Evolutionary conservation across 192 early-diverging fungal species (phyloP).

Genomic region (Pilaira anomala): DNA sequence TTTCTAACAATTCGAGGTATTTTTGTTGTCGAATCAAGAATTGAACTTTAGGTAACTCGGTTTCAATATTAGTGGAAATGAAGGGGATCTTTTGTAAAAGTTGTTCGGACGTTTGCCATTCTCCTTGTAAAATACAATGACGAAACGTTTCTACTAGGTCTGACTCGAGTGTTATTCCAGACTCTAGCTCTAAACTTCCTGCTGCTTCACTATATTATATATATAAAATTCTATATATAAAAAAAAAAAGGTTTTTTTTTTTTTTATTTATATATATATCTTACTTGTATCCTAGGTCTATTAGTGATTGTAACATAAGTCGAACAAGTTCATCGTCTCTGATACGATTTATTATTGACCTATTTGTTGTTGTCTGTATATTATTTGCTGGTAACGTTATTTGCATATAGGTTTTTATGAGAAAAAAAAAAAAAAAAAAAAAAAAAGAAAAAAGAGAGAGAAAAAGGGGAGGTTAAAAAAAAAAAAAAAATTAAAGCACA

Average conservation of each 20-base stretch:
- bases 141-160: conserved; percentile 68
- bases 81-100: conserved; percentile 47
- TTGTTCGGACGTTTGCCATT: conserved; percentile 69
- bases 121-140: conserved; percentile 65
- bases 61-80: neutral
- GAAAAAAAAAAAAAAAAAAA: conserved; percentile 72
- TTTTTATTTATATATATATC: neutral
- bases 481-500: no score
- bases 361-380: neutral
- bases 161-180: conserved; percentile 75
- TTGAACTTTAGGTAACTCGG: conserved; percentile 35
- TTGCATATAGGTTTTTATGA: conserved; percentile 73
- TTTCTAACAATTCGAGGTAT: conserved; percentile 85
- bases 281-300: conserved; percentile 78
- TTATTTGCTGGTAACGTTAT: conserved; percentile 37
- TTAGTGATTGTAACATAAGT: conserved; percentile 83
- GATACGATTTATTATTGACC: neutral
- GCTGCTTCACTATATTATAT: conserved; percentile 59
- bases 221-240: conserved; percentile 7
- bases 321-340: conserved; percentile 76
- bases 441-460: conserved; percentile 1
- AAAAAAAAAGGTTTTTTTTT: no score
- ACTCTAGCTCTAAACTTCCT: conserved; percentile 69
- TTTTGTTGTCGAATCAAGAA: conserved; percentile 89
- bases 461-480: neutral